These are phyloP conservation scores for Oryza rufipogon DNA, from an alignment of 176 grass and related monocot species.

Conservation along the genomic window DNA sequence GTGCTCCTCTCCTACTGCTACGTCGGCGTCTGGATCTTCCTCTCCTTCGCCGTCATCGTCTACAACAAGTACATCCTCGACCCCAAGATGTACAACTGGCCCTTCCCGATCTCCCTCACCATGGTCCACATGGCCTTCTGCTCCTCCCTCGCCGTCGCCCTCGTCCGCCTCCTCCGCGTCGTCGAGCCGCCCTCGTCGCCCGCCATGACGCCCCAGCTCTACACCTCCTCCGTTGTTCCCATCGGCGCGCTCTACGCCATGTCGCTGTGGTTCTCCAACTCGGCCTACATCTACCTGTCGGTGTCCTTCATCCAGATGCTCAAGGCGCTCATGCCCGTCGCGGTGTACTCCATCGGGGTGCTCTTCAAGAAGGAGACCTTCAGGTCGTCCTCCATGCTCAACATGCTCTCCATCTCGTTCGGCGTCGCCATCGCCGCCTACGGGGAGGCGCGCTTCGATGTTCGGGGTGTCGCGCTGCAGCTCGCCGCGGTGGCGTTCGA, in stretches of 20 bases:
- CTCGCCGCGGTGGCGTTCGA: constrained; percentile 86
- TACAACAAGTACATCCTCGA: constrained; percentile 99
- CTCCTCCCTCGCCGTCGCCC: constrained; percentile 73
- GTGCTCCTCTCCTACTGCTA: constrained; percentile 88
- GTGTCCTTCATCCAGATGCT: constrained; percentile 99
- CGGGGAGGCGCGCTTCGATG: constrained; percentile 84
- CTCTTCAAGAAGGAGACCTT: constrained; percentile 87
- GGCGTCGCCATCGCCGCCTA: constrained; percentile 95
- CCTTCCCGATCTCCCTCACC: constrained; percentile 92
- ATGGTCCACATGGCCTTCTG: constrained; percentile 97
- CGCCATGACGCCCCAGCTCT: constrained; percentile 71
- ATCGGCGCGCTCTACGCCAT: constrained; percentile 94
- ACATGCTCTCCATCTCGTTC: constrained; percentile 99
- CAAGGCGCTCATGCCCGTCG: constrained; percentile 97
- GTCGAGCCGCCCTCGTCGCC: constrained; percentile 73
- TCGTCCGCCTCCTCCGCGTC: constrained; percentile 74
- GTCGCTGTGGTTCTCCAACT: constrained; percentile 99
- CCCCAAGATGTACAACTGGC: constrained; percentile 99
- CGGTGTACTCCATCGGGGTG: constrained; percentile 86
- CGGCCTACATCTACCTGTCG: constrained; percentile 95
- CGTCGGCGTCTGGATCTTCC: constrained; percentile 87
- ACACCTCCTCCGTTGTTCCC: constrained; percentile 74
- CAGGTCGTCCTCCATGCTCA: constrained; percentile 68
- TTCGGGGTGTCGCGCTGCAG: constrained; percentile 77
- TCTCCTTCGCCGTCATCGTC: constrained; percentile 94